A percentile compares a stretch with the other conserved stretches of the same genome.
phyloP scores from a whole-genome alignment of 163 green algal genomes.

The Smithsoniella earleae region DNA sequence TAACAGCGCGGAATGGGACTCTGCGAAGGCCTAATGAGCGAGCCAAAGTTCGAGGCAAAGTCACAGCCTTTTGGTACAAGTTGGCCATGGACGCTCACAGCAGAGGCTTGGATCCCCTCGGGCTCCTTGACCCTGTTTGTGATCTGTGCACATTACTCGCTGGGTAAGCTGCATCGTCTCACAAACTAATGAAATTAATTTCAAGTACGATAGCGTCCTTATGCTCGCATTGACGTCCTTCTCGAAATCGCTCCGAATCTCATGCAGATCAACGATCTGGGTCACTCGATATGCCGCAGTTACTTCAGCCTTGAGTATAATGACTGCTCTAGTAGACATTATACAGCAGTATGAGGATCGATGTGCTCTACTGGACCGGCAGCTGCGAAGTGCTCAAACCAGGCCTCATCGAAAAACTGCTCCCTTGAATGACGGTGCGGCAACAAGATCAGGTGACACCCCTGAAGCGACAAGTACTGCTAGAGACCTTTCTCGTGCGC shows the following conservation, averaged over 20 bases:
- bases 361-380: background rate
- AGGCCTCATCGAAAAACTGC: background rate
- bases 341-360: background rate
- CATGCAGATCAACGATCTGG: background rate
- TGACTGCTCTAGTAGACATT: slow-evolving; percentile 4
- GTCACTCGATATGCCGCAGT: slow-evolving; percentile 7
- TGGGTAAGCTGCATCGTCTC: background rate
- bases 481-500: background rate
- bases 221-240: too few relatives aligned
- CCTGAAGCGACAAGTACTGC: background rate
- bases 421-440: background rate
- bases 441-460: background rate
- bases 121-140: slow-evolving; percentile 14
- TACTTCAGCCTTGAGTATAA: slow-evolving; percentile 1
- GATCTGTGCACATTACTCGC: slow-evolving; percentile 7
- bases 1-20: background rate
- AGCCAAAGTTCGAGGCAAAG: background rate
- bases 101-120: background rate
- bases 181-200: too few relatives aligned
- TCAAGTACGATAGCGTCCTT: too few relatives aligned
- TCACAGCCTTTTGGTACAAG: background rate
- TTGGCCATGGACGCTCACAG: background rate
- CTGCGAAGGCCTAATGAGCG: background rate
- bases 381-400: slow-evolving; percentile 23
- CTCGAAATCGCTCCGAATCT: background rate